Evolutionary conservation across 805 yeast genomes (phyloP), one percentile per base, ranked within the genome.

Genomic region (Candida suzukii): DNA sequence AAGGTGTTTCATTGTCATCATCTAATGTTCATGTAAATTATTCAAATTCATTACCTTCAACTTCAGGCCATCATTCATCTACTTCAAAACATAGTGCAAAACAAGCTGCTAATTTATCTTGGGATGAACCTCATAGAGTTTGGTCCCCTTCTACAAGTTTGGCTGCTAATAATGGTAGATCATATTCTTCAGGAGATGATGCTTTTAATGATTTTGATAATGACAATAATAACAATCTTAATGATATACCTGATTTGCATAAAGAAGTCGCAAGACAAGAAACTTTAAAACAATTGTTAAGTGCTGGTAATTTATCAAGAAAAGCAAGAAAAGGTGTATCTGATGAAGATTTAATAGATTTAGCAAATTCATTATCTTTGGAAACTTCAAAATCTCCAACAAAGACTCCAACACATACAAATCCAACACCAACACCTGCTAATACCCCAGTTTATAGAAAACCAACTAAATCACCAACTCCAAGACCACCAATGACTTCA

Each of bases 101-200:
- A 37, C 56, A 56, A 27, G 68, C 68, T 3, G 68, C 68, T 0
- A 59, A 59, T 33, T 44, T 63, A 5, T 38, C 39, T 11, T 49
- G 53, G 53, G 44, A 44, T 33, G 50, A 45, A 22, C 48, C 44
- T 19, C 44, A 46, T 21, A 33, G 45, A 30, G 61, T 62, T 10
- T 64, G 67, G 67, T 54, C 67, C 5, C 67, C 67, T 9, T 57
- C 62, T 2, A 51, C 52, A 18, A 57, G 65, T 21, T 39, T 62
- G 7, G 44, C 52, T 13, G 47, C 48, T 16, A 41, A 46, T 18
- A 55, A 51, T 37, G 14, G 16, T 14, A 28, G 21, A 28, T 54
- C 61, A 2, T 53, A 54, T 39, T 52, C 61, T 9, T 42, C 60
- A 1, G 37, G 47, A 1, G 52, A 50, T 24, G 53, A 54, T 24